Percentiles rank a stretch among this genome's conserved stretches.
Conservation (phyloP, 2,329 filamentous ascomycete species). For the Fusarium secorum region DNA sequence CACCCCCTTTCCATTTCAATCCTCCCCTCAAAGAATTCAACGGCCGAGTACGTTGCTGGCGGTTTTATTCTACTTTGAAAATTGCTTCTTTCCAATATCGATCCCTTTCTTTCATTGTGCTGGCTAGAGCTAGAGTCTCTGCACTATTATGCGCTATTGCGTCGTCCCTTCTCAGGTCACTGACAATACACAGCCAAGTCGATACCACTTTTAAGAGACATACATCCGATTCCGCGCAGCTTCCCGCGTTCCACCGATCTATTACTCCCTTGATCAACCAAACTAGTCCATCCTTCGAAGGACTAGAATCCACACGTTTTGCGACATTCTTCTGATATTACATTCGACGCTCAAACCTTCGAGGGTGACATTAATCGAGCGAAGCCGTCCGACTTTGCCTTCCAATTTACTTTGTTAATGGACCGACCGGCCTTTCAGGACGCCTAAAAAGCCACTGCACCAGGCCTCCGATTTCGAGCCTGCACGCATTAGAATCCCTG, state of each 20-base stretch:
- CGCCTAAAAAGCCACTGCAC: constrained; percentile 31
- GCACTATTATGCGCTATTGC: constrained; percentile 21
- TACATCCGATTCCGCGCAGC: constrained; percentile 22
- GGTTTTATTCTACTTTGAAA: constrained; percentile 9
- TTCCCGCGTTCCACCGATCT: constrained; percentile 33
- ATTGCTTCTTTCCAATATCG: constrained; percentile 15
- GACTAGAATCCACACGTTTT: constrained; percentile 14
- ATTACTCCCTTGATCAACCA: constrained; percentile 33
- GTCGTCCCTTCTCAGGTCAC: constrained; percentile 22
- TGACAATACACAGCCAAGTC: constrained; percentile 35
- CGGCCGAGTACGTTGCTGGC: constrained; percentile 35
- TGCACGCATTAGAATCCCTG: constrained; percentile 28
- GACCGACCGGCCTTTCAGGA: constrained; percentile 38
- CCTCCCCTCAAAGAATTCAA: constrained; percentile 32
- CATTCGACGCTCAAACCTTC: neutral
- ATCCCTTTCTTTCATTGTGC: constrained; percentile 17
- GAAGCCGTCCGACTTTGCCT: constrained; percentile 16
- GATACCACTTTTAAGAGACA: constrained; percentile 26
- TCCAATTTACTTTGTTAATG: constrained; percentile 40
- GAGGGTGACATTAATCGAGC: constrained; percentile 25
- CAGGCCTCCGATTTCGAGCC: constrained; percentile 29
- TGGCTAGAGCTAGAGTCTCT: constrained; percentile 13
- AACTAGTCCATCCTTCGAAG: constrained; percentile 19
- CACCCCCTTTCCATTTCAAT: constrained; percentile 36
- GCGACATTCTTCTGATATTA: constrained; percentile 8